Evolutionary conservation across 179 eudicot genomes (phyloP).

Genomic region (Sideroxylon spinosum): DNA sequence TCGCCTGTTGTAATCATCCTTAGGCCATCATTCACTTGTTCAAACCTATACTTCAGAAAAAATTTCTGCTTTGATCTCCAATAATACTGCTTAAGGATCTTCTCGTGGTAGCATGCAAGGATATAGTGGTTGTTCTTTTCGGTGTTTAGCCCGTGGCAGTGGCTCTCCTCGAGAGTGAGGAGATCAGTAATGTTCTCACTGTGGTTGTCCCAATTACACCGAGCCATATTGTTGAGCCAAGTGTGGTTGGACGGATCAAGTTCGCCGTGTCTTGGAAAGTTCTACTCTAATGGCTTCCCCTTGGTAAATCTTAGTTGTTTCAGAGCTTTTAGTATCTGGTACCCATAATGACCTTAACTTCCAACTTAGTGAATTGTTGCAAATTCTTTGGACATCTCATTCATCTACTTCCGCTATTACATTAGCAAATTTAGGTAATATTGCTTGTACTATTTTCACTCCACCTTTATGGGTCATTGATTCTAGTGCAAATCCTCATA

Average conservation of each 20-base stretch:
- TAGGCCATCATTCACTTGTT: not conserved
- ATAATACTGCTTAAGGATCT: not conserved
- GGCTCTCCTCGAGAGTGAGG: not conserved
- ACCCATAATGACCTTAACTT: no score
- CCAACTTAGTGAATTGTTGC: not conserved
- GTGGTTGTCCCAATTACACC: not conserved
- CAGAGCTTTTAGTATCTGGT: not conserved
- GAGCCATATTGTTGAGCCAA: not conserved
- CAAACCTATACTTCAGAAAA: not conserved
- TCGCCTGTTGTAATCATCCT: not conserved
- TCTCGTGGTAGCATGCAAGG: not conserved
- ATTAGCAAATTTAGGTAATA: no score
- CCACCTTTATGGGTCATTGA: no score
- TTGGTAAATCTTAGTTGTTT: no score
- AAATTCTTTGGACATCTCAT: no score
- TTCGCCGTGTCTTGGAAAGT: not conserved
- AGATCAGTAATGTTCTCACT: not conserved
- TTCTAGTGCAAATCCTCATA: no score
- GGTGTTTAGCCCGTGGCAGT: not conserved
- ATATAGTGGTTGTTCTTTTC: not conserved
- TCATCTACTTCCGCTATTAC: no score
- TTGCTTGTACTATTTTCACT: no score
- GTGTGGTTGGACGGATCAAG: not conserved
- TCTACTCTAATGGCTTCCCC: no score
- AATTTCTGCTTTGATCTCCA: not conserved